Percentiles rank a stretch among this genome's conserved stretches.
phyloP scores from a whole-genome alignment of 2,329 filamentous ascomycete genomes.

The Colletotrichum sp. region DNA sequence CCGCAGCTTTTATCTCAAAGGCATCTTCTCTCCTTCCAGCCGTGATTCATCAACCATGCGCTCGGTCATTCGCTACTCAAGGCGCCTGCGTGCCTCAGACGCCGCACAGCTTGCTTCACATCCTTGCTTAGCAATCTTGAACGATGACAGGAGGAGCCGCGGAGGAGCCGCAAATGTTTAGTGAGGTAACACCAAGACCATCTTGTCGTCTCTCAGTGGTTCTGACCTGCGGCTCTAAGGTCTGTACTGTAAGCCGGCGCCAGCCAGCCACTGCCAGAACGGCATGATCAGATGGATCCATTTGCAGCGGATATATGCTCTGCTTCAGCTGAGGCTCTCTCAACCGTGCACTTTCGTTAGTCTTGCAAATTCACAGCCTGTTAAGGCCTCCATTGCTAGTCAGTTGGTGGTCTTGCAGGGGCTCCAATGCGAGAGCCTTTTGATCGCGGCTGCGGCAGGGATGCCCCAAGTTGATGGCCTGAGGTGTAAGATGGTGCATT shows the following conservation, averaged over 20 bases:
- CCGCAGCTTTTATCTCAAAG: neutral
- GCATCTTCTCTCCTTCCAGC: neutral
- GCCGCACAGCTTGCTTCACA: neutral
- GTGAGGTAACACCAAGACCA: neutral
- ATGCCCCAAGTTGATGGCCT: neutral
- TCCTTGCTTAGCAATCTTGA: neutral
- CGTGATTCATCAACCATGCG: neutral
- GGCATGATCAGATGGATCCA: neutral
- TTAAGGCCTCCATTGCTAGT: neutral
- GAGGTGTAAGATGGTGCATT: neutral
- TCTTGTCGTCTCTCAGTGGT: neutral
- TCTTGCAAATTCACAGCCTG: neutral
- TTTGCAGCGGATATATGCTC: neutral
- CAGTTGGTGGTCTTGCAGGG: neutral
- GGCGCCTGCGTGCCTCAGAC: neutral
- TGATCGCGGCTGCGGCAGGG: neutral
- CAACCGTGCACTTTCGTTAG: neutral
- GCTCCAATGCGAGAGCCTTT: neutral
- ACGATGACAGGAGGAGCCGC: neutral
- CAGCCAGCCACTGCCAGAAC: neutral
- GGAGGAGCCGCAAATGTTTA: neutral
- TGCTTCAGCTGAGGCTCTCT: neutral
- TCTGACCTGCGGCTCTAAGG: neutral
- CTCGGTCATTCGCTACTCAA: neutral
- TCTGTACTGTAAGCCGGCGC: neutral